These are phyloP conservation scores for Fusarium brachygibbosum DNA, from an alignment of 2,329 filamentous ascomycete genomes.

Conservation along the genomic window DNA sequence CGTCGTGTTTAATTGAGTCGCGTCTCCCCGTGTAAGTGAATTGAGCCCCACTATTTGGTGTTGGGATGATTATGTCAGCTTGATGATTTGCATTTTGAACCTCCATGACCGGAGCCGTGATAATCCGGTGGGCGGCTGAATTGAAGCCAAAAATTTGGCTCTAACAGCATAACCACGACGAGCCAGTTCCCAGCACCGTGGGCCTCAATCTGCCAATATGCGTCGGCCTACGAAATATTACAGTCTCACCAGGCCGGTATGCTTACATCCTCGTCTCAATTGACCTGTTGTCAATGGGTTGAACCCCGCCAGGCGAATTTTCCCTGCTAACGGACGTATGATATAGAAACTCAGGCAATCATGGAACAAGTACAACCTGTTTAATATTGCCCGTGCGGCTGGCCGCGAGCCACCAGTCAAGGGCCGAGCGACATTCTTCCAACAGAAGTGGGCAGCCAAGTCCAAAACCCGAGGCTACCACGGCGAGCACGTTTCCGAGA, in stretches of 20 bases:
- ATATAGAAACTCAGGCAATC: slow-evolving; percentile 89
- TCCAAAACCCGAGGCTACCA: slow-evolving; percentile 87
- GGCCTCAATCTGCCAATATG: slow-evolving; percentile 58
- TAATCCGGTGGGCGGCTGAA: slow-evolving; percentile 49
- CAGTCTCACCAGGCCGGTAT: slow-evolving; percentile 74
- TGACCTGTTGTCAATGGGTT: slow-evolving; percentile 6
- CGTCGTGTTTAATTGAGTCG: slow-evolving; percentile 52
- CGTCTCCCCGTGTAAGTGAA: slow-evolving; percentile 32
- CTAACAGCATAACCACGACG: slow-evolving; percentile 43
- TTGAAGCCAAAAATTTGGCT: slow-evolving; percentile 52
- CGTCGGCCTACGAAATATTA: slow-evolving; percentile 73
- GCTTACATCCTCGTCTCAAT: slow-evolving; percentile 47
- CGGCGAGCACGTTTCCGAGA: slow-evolving; percentile 93
- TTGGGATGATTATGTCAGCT: slow-evolving; percentile 43
- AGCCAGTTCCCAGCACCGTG: slow-evolving; percentile 45
- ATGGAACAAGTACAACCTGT: slow-evolving; percentile 98
- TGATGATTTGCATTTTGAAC: slow-evolving; percentile 2
- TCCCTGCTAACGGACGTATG: slow-evolving; percentile 34
- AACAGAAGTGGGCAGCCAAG: slow-evolving; percentile 98
- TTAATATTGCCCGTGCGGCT: slow-evolving; percentile 74
- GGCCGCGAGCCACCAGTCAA: slow-evolving; percentile 52
- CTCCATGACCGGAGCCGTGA: slow-evolving; percentile 41
- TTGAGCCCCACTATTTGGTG: slow-evolving; percentile 32
- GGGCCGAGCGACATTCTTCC: slow-evolving; percentile 81
- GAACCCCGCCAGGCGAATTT: slow-evolving; percentile 21